Conservation (phyloP, 306 rosid species). For the Potentilla sterilis region DNA sequence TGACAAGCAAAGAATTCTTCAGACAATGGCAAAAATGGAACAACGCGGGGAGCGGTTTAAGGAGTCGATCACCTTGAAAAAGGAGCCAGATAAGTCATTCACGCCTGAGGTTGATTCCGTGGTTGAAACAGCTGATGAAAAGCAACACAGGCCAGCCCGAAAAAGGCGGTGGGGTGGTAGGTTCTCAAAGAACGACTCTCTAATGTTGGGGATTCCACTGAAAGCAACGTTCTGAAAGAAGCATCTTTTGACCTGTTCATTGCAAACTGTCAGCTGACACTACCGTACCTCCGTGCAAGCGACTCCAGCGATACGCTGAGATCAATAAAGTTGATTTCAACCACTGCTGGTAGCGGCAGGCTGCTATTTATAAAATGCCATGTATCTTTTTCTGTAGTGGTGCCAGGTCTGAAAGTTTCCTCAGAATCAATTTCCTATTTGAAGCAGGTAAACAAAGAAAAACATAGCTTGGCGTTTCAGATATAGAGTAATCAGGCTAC, state of each 20-base stretch:
- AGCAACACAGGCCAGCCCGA: slow-evolving; percentile 59
- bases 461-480: neutral
- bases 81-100: slow-evolving; percentile 42
- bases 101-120: slow-evolving; percentile 32
- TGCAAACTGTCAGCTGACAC: neutral
- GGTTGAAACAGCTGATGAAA: slow-evolving; percentile 31
- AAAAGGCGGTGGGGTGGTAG: slow-evolving; percentile 61
- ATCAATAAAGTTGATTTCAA: neutral
- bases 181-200: slow-evolving; percentile 8
- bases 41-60: slow-evolving; percentile 77
- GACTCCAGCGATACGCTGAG: neutral
- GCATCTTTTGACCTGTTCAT: neutral
- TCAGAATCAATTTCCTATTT: slow-evolving; percentile 1
- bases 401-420: slow-evolving; percentile 3
- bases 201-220: neutral
- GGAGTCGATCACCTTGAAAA: slow-evolving; percentile 48
- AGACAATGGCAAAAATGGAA: slow-evolving; percentile 70
- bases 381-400: neutral
- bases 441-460: slow-evolving; percentile 10
- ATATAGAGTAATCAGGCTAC: neutral
- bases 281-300: neutral
- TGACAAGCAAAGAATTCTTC: slow-evolving; percentile 58
- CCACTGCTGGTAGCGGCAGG: neutral
- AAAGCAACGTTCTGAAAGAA: slow-evolving; percentile 5
- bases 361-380: neutral